These are phyloP conservation scores for Magnusiomyces fungicola DNA, from an alignment of 1,139 yeast genomes.

Conservation along the genomic window DNA sequence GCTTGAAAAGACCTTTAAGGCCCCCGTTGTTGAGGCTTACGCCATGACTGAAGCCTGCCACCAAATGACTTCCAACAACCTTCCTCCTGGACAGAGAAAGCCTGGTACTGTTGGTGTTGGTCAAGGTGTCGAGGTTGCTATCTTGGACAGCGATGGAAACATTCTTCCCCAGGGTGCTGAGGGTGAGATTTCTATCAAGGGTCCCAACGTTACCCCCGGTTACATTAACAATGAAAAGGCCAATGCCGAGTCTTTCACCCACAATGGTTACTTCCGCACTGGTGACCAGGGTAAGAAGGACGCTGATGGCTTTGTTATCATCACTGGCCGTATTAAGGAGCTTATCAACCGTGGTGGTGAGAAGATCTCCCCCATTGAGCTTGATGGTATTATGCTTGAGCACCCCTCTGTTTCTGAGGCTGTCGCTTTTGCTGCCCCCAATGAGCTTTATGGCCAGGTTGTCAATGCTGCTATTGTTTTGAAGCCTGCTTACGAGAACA, in stretches of 20 bases:
- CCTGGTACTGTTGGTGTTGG: conserved; percentile 68
- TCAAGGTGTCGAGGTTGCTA: conserved; percentile 56
- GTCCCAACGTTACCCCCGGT: conserved; percentile 61
- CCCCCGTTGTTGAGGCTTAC: conserved; percentile 65
- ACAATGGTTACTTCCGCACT: conserved; percentile 54
- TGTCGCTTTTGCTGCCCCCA: conserved; percentile 59
- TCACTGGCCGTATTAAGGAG: conserved; percentile 63
- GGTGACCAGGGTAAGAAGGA: conserved; percentile 65
- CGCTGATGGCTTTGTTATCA: conserved; percentile 47
- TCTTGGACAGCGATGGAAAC: conserved; percentile 44
- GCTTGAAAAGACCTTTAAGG: conserved; percentile 47
- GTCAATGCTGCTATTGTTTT: conserved; percentile 60
- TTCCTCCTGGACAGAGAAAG: conserved; percentile 55
- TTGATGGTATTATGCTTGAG: conserved; percentile 49
- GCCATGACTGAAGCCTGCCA: conserved; percentile 75
- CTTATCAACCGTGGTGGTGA: conserved; percentile 65
- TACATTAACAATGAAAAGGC: conserved; percentile 63
- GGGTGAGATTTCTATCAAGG: conserved; percentile 62
- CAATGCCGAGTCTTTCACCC: conserved; percentile 53
- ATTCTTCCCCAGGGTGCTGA: conserved; percentile 42
- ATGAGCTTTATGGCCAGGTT: conserved; percentile 56
- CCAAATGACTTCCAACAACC: conserved; percentile 62
- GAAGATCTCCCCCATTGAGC: conserved; percentile 59
- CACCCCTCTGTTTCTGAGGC: conserved; percentile 56
- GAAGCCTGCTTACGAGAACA: conserved; percentile 32